Conservation (phyloP, 192 early-diverging fungal species). For the Coemansia sp. region DNA sequence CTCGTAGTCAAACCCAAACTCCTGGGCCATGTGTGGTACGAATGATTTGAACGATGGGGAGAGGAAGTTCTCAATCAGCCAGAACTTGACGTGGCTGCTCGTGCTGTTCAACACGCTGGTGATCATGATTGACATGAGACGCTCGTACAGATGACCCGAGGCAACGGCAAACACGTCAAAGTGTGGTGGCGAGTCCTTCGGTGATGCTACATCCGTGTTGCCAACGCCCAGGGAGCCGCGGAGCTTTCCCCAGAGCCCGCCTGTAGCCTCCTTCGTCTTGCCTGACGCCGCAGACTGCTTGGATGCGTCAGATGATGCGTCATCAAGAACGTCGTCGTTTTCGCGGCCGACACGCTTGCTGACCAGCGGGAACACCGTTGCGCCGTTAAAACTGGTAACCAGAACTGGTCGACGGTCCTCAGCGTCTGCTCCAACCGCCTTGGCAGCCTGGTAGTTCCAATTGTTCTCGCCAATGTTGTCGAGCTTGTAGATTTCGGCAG, state of each 20-base stretch:
- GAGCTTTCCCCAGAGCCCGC: slow-evolving; percentile 41
- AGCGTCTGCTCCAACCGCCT: slow-evolving; percentile 10
- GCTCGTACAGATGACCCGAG: slow-evolving; percentile 96
- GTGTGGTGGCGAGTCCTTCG: slow-evolving; percentile 33
- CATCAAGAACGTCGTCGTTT: slow-evolving; percentile 63
- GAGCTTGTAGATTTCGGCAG: slow-evolving; percentile 74
- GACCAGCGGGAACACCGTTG: slow-evolving; percentile 79
- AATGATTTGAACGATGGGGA: slow-evolving; percentile 95
- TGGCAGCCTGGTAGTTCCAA: slow-evolving; percentile 41
- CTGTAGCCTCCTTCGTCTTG: not conserved
- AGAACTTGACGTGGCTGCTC: slow-evolving; percentile 91
- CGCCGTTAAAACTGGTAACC: slow-evolving; percentile 77
- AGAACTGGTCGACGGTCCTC: slow-evolving; percentile 54
- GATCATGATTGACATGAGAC: slow-evolving; percentile 97
- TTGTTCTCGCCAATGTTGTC: slow-evolving; percentile 30
- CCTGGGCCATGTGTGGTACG: slow-evolving; percentile 82
- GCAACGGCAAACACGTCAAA: slow-evolving; percentile 99
- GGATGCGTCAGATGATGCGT: slow-evolving; percentile 20
- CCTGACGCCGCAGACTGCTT: not conserved
- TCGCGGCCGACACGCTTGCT: slow-evolving; percentile 80
- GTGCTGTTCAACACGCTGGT: slow-evolving; percentile 86
- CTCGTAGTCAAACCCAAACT: slow-evolving; percentile 90
- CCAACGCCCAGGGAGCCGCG: slow-evolving; percentile 22
- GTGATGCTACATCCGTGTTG: not conserved
- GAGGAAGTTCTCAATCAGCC: slow-evolving; percentile 98